A percentile compares a stretch with the other conserved stretches of the same genome.
Conservation (phyloP, 163 green algal genomes). For the Prototheca stagnorum region DNA sequence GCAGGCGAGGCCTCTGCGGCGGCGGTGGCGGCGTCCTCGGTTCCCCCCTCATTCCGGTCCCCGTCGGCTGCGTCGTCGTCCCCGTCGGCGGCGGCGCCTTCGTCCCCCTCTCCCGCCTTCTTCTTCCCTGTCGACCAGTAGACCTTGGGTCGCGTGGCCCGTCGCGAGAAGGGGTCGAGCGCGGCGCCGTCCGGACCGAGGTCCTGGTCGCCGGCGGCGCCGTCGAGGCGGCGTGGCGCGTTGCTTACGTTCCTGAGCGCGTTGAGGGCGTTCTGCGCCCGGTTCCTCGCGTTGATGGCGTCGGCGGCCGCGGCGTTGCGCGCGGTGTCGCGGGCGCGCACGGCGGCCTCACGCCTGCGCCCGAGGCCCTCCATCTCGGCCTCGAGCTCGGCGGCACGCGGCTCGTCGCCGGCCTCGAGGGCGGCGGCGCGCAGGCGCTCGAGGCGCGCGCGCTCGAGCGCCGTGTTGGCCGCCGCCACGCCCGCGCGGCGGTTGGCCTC, state of each 20-base stretch:
- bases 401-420: conserved; percentile 8
- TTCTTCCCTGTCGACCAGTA: conserved; percentile 24
- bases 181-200: no score
- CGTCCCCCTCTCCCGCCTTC: not conserved
- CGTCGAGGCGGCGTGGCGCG: not conserved
- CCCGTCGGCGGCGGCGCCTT: not conserved
- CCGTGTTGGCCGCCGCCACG: conserved; percentile 12
- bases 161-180: conserved; percentile 21
- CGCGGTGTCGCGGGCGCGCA: conserved; percentile 8
- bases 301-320: conserved; percentile 7
- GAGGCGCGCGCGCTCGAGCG: conserved; percentile 23
- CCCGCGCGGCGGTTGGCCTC: conserved; percentile 24
- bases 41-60: no score
- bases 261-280: conserved; percentile 17
- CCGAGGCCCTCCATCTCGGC: no score
- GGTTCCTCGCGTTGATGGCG: conserved; percentile 20
- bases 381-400: not conserved
- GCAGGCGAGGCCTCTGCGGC: not conserved
- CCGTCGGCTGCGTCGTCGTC: not conserved
- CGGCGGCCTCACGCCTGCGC: not conserved
- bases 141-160: conserved; percentile 13
- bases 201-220: not conserved
- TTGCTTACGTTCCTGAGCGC: conserved; percentile 10
- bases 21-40: no score
- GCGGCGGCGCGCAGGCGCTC: conserved; percentile 13